phyloP scores from a whole-genome alignment of 371 early-diverging fungal species.

The Apophysomyces elegans region DNA sequence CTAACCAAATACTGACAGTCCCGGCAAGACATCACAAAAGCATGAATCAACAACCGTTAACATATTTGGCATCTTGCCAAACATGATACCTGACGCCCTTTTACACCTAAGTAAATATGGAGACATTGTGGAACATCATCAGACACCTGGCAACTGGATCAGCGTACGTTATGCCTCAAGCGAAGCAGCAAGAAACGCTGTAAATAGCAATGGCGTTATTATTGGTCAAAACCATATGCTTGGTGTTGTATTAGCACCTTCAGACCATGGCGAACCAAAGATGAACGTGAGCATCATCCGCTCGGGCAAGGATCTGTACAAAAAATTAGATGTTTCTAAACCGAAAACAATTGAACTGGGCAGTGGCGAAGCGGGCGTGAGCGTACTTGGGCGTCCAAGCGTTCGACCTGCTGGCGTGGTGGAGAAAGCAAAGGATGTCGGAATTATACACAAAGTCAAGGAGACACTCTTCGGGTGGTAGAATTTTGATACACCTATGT shows the following conservation, averaged over 20 bases:
- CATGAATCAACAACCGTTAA: conserved; percentile 24
- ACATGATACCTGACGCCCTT: conserved; percentile 25
- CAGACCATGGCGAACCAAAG: conserved; percentile 1
- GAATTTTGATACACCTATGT: not conserved
- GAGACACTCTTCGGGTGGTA: conserved; percentile 1
- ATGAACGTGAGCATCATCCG: not conserved
- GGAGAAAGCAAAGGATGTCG: not conserved
- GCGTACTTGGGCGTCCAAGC: not conserved
- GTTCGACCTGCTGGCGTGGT: not conserved
- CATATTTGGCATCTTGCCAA: conserved; percentile 43
- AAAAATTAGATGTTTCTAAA: not conserved
- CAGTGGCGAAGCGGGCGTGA: not conserved
- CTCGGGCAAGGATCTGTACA: not conserved
- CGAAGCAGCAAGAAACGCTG: conserved; percentile 34
- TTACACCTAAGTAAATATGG: conserved; percentile 35
- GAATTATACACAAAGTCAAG: conserved; percentile 3
- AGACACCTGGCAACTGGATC: conserved; percentile 42
- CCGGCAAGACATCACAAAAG: not conserved
- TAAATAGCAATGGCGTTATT: conserved; percentile 33
- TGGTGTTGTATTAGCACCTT: conserved; percentile 18
- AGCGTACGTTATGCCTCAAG: conserved; percentile 34
- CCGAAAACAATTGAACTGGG: not conserved
- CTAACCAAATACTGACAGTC: not conserved
- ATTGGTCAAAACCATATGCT: conserved; percentile 25
- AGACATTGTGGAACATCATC: conserved; percentile 28